Evolutionary conservation across 257 asterid genomes (phyloP).

Genomic region (Ocimum tenuiflorum): DNA sequence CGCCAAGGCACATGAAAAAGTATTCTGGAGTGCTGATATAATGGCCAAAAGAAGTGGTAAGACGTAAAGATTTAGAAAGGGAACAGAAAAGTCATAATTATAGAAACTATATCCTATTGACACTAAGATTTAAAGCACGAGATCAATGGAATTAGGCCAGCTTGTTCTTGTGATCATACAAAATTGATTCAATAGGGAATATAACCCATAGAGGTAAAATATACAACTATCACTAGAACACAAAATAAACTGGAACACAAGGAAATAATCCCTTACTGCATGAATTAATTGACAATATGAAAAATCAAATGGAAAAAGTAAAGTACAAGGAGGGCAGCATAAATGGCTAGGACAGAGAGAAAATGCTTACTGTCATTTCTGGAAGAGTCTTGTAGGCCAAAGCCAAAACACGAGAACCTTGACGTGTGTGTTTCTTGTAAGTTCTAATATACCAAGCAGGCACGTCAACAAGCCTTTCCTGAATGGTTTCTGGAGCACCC

Average conservation of each 20-base stretch:
- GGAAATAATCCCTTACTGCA: neutral
- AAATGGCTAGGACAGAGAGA: neutral
- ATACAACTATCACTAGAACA: neutral
- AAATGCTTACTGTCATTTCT: conserved; percentile 79
- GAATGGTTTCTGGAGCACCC: conserved; percentile 99
- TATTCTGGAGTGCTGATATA: neutral
- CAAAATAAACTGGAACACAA: neutral
- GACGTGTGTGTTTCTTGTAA: conserved; percentile 90
- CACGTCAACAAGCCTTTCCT: conserved; percentile 85
- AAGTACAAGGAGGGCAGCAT: neutral
- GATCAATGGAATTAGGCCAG: neutral
- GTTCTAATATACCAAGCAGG: conserved; percentile 66
- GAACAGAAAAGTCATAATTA: neutral
- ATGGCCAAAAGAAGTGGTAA: neutral
- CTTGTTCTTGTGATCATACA: neutral
- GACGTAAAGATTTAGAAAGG: neutral
- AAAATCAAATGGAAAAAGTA: neutral
- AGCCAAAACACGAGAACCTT: conserved; percentile 97
- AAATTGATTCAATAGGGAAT: neutral
- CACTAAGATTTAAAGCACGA: neutral
- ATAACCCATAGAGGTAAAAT: neutral
- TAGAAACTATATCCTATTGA: neutral
- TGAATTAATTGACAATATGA: conserved; percentile 7
- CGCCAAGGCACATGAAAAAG: neutral
- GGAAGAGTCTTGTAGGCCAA: conserved; percentile 88